phyloP scores from a whole-genome alignment of 345 rosid species.

The Sisymbrium irio region DNA sequence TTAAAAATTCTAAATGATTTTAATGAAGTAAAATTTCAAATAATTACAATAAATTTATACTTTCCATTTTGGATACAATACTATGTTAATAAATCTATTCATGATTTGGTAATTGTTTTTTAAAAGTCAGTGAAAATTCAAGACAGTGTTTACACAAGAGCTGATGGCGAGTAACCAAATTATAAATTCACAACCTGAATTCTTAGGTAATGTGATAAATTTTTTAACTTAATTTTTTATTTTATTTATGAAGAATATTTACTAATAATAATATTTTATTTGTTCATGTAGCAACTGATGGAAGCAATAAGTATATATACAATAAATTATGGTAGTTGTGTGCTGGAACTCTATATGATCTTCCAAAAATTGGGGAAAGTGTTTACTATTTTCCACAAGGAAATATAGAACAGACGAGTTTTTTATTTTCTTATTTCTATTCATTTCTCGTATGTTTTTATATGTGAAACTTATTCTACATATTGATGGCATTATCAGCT shows the following conservation, averaged over 20 bases:
- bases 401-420: conserved; percentile 53
- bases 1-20: too few relatives aligned
- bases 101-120: too few relatives aligned
- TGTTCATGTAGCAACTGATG: not conserved
- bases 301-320: not conserved
- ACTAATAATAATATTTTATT: not conserved
- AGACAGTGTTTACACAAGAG: not conserved
- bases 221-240: not conserved
- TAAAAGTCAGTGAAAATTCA: too few relatives aligned
- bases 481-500: conserved; percentile 26
- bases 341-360: conserved; percentile 49
- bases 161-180: not conserved
- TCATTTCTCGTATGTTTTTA: not conserved
- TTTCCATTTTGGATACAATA: too few relatives aligned
- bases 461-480: not conserved
- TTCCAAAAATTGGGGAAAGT: conserved; percentile 46
- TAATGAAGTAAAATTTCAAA: too few relatives aligned
- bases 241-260: not conserved
- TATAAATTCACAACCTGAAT: not conserved
- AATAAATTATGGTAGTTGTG: conserved; percentile 51
- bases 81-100: too few relatives aligned
- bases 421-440: not conserved
- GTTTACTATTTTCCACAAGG: conserved; percentile 67
- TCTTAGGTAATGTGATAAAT: not conserved
- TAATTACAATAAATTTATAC: too few relatives aligned